Evolutionary conservation across 352 stramenopile species (phyloP).

Genomic region (Phytopythium mirpurense): DNA sequence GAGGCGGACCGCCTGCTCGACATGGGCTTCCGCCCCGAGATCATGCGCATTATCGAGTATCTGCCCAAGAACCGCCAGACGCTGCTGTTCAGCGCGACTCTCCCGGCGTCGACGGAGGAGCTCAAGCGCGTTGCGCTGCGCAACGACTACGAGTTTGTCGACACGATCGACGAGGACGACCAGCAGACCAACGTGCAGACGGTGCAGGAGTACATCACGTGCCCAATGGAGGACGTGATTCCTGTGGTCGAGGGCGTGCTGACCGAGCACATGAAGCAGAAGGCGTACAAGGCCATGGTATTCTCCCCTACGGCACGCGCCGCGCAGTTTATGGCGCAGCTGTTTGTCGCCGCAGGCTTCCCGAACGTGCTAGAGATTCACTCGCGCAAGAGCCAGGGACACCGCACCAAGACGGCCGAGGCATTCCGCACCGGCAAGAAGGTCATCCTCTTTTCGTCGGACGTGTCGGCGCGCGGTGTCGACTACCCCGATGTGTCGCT

Average conservation of each 20-base stretch:
- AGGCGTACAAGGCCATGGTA: slow-evolving; percentile 93
- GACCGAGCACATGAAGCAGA: slow-evolving; percentile 59
- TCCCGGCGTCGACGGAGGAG: slow-evolving; percentile 80
- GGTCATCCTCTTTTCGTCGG: slow-evolving; percentile 92
- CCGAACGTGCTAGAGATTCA: slow-evolving; percentile 93
- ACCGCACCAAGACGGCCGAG: slow-evolving; percentile 84
- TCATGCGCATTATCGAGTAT: slow-evolving; percentile 84
- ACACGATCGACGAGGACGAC: slow-evolving; percentile 91
- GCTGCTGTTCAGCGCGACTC: slow-evolving; percentile 95
- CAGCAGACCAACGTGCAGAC: slow-evolving; percentile 89
- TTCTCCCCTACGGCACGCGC: slow-evolving; percentile 92
- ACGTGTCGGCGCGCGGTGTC: slow-evolving; percentile 93
- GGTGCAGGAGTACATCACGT: slow-evolving; percentile 81
- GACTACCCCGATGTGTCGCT: slow-evolving; percentile 94
- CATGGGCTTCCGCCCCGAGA: slow-evolving; percentile 92
- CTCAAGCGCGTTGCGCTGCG: slow-evolving; percentile 88
- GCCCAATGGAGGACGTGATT: slow-evolving; percentile 63
- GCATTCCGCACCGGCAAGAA: slow-evolving; percentile 86
- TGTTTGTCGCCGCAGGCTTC: slow-evolving; percentile 78
- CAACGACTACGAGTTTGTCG: slow-evolving; percentile 86
- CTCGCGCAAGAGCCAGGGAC: slow-evolving; percentile 91
- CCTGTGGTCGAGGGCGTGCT: slow-evolving; percentile 64
- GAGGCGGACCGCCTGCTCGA: slow-evolving; percentile 96
- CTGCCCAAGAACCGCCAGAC: slow-evolving; percentile 83
- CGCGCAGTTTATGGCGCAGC: slow-evolving; percentile 85